Evolutionary conservation across 179 eudicot species (phyloP).

Genomic region (Heliamphora ciliata): DNA sequence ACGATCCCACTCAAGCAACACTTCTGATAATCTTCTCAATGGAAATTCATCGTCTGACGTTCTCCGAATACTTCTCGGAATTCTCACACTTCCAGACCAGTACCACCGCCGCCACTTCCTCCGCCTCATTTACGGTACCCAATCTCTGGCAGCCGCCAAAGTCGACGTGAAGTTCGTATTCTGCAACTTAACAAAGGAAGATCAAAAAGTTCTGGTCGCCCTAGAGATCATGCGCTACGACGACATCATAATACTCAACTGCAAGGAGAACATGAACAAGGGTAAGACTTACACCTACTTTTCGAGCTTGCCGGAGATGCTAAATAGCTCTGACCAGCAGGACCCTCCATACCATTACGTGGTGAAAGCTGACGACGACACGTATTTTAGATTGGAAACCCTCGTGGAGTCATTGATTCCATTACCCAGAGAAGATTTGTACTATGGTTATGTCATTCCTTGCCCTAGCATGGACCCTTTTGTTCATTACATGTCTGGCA

Average conservation of each 20-base stretch:
- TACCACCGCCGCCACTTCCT: conserved; percentile 51
- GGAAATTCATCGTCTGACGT: conserved; percentile 19
- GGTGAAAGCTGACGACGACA: conserved; percentile 47
- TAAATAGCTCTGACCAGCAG: conserved; percentile 7
- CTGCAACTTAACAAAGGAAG: conserved; percentile 52
- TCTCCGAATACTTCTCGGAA: conserved; percentile 39
- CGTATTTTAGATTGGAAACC: conserved; percentile 31
- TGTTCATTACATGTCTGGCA: conserved; percentile 53
- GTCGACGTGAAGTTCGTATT: conserved; percentile 45
- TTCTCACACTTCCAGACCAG: conserved; percentile 42
- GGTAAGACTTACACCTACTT: conserved; percentile 56
- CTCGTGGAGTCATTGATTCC: conserved; percentile 31
- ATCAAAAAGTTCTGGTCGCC: conserved; percentile 35
- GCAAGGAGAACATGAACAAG: conserved; percentile 52
- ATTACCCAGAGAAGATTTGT: conserved; percentile 45
- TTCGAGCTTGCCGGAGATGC: conserved; percentile 38
- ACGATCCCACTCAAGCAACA: conserved; percentile 16
- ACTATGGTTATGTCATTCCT: conserved; percentile 52
- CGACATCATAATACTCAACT: conserved; percentile 47
- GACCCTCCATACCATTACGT: conserved; percentile 47
- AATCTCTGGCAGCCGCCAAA: conserved; percentile 23
- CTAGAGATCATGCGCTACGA: conserved; percentile 46
- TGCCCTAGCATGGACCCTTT: conserved; percentile 53
- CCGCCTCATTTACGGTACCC: conserved; percentile 46
- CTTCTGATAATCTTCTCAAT: neutral